phyloP scores from a whole-genome alignment of 345 rosid species.

The Camelina laxa region DNA sequence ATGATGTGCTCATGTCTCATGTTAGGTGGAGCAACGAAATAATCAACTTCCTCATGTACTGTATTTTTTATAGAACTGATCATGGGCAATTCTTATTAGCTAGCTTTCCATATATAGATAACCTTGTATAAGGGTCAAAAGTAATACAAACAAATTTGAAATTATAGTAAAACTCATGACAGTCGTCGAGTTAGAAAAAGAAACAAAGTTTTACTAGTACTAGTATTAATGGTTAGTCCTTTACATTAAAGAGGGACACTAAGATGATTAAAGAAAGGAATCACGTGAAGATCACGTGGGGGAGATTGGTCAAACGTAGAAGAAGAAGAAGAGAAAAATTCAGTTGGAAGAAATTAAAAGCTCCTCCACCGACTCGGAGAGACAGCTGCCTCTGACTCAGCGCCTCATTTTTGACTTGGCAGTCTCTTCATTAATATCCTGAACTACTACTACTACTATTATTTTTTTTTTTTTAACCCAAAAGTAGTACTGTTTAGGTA shows the following conservation, averaged over 20 bases:
- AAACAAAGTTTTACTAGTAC: not conserved
- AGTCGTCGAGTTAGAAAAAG: not conserved
- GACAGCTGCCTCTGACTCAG: conserved; percentile 40
- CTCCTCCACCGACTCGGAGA: conserved; percentile 32
- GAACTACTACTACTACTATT: too few relatives aligned
- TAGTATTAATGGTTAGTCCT: not conserved
- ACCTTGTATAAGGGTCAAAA: not conserved
- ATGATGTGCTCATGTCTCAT: not conserved
- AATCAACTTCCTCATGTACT: not conserved
- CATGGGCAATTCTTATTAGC: not conserved
- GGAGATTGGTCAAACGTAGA: conserved; percentile 17
- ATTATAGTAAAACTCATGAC: not conserved
- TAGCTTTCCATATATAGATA: not conserved
- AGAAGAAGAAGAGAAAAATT: not conserved
- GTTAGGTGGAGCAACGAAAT: not conserved
- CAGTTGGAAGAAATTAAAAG: conserved; percentile 11
- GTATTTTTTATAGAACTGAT: not conserved
- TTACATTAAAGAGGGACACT: not conserved
- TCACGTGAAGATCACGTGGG: conserved; percentile 32
- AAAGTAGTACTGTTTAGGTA: not conserved
- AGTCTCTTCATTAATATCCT: conserved; percentile 1
- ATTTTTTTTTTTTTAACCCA: not conserved
- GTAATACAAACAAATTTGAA: not conserved
- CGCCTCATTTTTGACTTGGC: conserved; percentile 30
- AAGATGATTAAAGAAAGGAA: not conserved